Percentiles rank a stretch among this genome's conserved stretches.
Evolutionary conservation across 345 rosid species (phyloP).

Genomic region (Punica granatum): DNA sequence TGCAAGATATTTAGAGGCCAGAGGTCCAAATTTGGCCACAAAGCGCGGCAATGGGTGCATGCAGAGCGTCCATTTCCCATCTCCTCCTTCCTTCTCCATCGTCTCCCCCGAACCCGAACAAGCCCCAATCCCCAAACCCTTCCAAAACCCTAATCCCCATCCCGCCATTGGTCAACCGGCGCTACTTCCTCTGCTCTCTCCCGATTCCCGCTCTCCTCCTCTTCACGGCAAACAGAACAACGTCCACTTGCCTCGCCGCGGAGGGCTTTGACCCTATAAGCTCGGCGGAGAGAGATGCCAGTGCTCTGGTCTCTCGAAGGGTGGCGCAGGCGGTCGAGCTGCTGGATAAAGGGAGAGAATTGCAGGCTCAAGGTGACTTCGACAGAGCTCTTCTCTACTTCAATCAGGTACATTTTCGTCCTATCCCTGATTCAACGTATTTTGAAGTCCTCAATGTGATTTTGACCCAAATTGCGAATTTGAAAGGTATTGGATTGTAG

Average conservation of each 20-base stretch:
- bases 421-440: too few species aligned
- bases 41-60: slow-evolving; percentile 19
- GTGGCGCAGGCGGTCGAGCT: slow-evolving; percentile 33
- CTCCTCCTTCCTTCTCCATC: slow-evolving; percentile 17
- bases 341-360: slow-evolving; percentile 43
- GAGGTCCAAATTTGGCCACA: slow-evolving; percentile 7
- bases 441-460: background rate
- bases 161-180: slow-evolving; percentile 13
- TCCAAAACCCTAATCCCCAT: slow-evolving; percentile 9
- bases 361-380: slow-evolving; percentile 52
- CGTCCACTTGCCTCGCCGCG: slow-evolving; percentile 13
- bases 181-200: slow-evolving; percentile 31
- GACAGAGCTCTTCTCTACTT: slow-evolving; percentile 40
- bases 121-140: slow-evolving; percentile 4
- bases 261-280: slow-evolving; percentile 32
- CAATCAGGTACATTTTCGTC: slow-evolving; percentile 27
- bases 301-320: slow-evolving; percentile 22
- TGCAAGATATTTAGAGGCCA: background rate
- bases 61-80: slow-evolving; percentile 26
- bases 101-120: background rate
- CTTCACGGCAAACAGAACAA: background rate
- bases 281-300: slow-evolving; percentile 27
- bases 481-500: background rate
- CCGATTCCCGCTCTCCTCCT: slow-evolving; percentile 19
- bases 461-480: background rate